A percentile compares a stretch with the other conserved stretches of the same genome.
phyloP scores from a whole-genome alignment of 2,329 filamentous ascomycete genomes.

The Phaeosphaeria sp. region DNA sequence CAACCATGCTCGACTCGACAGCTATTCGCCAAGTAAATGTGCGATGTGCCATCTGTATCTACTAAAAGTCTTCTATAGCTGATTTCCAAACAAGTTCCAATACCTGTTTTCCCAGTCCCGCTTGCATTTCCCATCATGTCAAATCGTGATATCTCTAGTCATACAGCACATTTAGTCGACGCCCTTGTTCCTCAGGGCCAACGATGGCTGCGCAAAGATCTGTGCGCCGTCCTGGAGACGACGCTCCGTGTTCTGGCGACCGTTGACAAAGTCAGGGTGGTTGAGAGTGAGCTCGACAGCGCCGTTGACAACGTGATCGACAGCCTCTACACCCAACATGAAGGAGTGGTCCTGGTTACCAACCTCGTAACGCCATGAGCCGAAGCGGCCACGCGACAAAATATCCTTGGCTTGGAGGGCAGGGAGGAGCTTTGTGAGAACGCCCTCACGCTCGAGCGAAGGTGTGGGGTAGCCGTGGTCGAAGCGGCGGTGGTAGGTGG shows the following conservation, averaged over 20 bases:
- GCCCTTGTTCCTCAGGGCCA: conserved; percentile 36
- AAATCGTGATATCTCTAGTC: not conserved
- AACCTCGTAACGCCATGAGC: conserved; percentile 96
- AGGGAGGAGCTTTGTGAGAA: conserved; percentile 89
- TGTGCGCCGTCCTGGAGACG: conserved; percentile 68
- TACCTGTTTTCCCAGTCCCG: not conserved
- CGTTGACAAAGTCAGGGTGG: conserved; percentile 96
- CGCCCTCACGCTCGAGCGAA: conserved; percentile 91
- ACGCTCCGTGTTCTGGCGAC: conserved; percentile 70
- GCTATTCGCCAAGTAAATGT: not conserved
- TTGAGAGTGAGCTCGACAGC: conserved; percentile 92
- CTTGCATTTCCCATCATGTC: not conserved
- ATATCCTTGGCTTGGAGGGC: conserved; percentile 92
- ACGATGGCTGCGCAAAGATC: conserved; percentile 56
- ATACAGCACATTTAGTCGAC: conserved; percentile 22
- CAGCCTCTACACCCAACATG: conserved; percentile 95
- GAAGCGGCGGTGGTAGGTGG: conserved; percentile 96
- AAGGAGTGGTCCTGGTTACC: conserved; percentile 98
- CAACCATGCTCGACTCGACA: not conserved
- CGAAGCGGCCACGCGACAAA: conserved; percentile 94
- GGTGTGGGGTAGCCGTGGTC: conserved; percentile 98
- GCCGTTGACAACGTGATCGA: conserved; percentile 87
- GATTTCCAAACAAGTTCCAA: not conserved
- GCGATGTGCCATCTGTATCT: not conserved
- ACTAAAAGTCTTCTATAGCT: not conserved